Percentiles rank a stretch among this genome's conserved stretches.
phyloP scores from a whole-genome alignment of 1,284 basidiomycete species.

The Coniferiporia sulphurascens region DNA sequence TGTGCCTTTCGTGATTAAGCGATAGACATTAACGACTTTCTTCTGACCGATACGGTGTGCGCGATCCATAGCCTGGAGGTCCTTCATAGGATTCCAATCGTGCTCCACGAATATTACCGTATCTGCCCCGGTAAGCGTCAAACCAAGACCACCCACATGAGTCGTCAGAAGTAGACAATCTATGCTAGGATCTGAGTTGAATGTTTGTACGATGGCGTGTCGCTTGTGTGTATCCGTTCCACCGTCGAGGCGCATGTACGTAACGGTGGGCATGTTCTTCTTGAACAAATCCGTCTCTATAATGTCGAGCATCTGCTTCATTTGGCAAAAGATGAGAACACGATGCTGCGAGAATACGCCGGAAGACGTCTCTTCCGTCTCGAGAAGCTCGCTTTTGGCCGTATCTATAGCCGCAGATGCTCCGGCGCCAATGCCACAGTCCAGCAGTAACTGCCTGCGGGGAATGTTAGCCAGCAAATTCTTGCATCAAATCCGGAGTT shows the following conservation, averaged over 20 bases:
- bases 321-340: conserved; percentile 98
- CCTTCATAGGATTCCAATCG: conserved; percentile 99
- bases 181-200: conserved; percentile 97
- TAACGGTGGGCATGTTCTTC: conserved; percentile 88
- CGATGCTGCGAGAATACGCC: conserved; percentile 88
- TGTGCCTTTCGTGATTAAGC: conserved; percentile 94
- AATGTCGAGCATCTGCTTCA: conserved; percentile 98
- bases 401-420: conserved; percentile 40
- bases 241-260: conserved; percentile 98
- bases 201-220: conserved; percentile 95
- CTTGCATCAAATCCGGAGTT: background rate
- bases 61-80: conserved; percentile 98
- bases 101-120: conserved; percentile 99
- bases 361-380: conserved; percentile 50
- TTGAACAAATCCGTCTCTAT: conserved; percentile 95
- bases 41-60: conserved; percentile 98
- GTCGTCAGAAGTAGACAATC: conserved; percentile 96
- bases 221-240: conserved; percentile 85
- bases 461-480: background rate
- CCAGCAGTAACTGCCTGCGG: conserved; percentile 82
- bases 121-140: conserved; percentile 97
- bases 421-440: conserved; percentile 87
- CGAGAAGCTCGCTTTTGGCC: conserved; percentile 59
- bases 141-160: conserved; percentile 91
- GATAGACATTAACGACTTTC: conserved; percentile 98